Percentiles rank a stretch among this genome's conserved stretches.
Evolutionary conservation across 495 filamentous ascomycete genomes (phyloP).

Genomic region (Penicillium verhagenii): DNA sequence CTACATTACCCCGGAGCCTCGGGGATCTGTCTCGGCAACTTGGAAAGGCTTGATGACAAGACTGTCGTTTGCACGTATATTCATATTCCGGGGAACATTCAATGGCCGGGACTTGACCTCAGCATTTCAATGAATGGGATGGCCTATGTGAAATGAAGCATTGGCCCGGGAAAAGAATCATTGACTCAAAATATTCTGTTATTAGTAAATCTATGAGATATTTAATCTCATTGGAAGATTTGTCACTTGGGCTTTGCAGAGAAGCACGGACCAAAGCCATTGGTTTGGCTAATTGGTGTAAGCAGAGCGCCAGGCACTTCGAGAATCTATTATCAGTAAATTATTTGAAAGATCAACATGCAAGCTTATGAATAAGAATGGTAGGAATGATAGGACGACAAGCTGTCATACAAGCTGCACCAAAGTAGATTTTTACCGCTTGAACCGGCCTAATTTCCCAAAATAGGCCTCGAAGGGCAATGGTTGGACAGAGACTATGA

Average conservation of each 20-base stretch:
- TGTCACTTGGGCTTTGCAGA: background rate
- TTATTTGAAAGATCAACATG: background rate
- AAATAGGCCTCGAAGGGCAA: background rate
- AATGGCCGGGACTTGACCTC: too few relatives aligned
- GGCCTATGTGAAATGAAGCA: too few relatives aligned
- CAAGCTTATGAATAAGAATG: background rate
- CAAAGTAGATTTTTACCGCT: too few relatives aligned
- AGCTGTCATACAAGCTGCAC: too few relatives aligned
- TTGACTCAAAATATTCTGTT: too few relatives aligned
- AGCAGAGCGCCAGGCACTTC: background rate
- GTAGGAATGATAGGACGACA: background rate
- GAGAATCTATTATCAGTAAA: background rate
- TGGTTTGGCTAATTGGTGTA: background rate
- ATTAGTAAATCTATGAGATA: too few relatives aligned
- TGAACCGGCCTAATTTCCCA: too few relatives aligned
- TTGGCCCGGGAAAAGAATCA: too few relatives aligned
- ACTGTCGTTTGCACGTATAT: too few relatives aligned
- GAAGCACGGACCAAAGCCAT: background rate
- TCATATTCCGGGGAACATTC: too few relatives aligned
- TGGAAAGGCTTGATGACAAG: background rate
- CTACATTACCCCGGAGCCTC: background rate
- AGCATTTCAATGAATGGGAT: too few relatives aligned
- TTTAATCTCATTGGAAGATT: too few relatives aligned
- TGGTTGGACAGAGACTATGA: background rate
- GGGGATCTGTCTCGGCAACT: background rate